phyloP scores from a whole-genome alignment of 2,329 filamentous ascomycete genomes.

The Penicillium sp. region DNA sequence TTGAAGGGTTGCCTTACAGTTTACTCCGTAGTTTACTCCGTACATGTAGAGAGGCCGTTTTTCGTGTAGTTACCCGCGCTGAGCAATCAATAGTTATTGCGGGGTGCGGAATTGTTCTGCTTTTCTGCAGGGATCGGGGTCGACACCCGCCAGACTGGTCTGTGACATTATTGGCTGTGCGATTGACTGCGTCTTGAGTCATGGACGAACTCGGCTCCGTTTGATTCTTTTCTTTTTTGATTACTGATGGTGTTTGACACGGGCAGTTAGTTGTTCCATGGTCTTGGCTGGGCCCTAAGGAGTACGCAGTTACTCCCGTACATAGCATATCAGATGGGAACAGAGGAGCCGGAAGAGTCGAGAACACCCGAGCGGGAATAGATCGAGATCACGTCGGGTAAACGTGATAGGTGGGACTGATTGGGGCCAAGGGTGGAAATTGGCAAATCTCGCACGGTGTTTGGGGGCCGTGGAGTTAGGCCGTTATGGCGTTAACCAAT shows the following conservation, averaged over 20 bases:
- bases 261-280: no score
- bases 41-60: no score
- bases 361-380: neutral
- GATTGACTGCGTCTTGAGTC: neutral
- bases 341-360: neutral
- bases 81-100: neutral
- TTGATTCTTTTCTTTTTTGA: neutral
- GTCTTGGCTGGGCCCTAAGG: neutral
- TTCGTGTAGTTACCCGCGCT: no score
- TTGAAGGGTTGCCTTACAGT: no score
- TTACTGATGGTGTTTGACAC: no score
- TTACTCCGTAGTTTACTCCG: no score
- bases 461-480: conserved; percentile 12
- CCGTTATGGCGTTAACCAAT: neutral
- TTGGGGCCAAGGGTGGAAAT: neutral
- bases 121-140: conserved; percentile 5
- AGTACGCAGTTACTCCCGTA: neutral
- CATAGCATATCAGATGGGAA: no score
- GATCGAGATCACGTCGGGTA: neutral
- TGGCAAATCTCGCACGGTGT: conserved; percentile 6
- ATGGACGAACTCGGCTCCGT: conserved; percentile 1
- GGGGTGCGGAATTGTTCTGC: neutral
- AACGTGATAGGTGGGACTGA: neutral
- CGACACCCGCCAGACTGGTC: conserved; percentile 2
- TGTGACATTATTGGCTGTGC: neutral